A percentile compares a stretch with the other conserved stretches of the same genome.
phyloP scores from a whole-genome alignment of 169 alveolate genomes.

The Cystoisospora suis region DNA sequence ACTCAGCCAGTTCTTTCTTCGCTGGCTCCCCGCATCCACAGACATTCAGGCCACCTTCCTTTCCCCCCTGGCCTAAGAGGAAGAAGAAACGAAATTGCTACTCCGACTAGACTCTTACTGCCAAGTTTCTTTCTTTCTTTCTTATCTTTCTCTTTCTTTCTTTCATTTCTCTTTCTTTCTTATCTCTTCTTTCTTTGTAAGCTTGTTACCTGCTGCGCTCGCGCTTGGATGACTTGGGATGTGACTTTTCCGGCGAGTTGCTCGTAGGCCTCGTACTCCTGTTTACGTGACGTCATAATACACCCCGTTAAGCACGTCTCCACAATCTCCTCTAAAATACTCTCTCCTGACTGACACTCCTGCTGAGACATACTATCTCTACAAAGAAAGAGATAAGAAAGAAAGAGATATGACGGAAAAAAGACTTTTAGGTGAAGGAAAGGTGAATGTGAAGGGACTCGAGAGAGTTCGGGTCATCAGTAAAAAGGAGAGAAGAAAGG shows the following conservation, averaged over 20 bases:
- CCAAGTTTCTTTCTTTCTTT: background rate
- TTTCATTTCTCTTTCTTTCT: background rate
- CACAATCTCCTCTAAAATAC: constrained; percentile 5
- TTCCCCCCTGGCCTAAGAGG: background rate
- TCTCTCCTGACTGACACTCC: background rate
- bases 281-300: background rate
- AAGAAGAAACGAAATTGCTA: background rate
- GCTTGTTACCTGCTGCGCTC: background rate
- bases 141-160: background rate
- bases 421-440: too few relatives aligned
- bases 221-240: constrained; percentile 8
- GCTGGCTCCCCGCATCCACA: too few relatives aligned
- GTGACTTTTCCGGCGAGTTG: background rate
- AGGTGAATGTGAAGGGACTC: too few relatives aligned
- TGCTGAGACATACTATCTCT: constrained; percentile 35
- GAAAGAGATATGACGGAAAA: too few relatives aligned
- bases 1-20: too few relatives aligned
- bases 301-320: constrained; percentile 2
- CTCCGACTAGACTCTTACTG: background rate
- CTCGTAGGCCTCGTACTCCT: background rate
- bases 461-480: too few relatives aligned
- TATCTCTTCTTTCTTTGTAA: background rate
- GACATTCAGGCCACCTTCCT: background rate
- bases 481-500: too few relatives aligned
- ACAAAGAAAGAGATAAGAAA: background rate